A percentile compares a stretch with the other conserved stretches of the same genome.
phyloP scores from a whole-genome alignment of 192 early-diverging fungal genomes.

The Nowakowskiella sp. region DNA sequence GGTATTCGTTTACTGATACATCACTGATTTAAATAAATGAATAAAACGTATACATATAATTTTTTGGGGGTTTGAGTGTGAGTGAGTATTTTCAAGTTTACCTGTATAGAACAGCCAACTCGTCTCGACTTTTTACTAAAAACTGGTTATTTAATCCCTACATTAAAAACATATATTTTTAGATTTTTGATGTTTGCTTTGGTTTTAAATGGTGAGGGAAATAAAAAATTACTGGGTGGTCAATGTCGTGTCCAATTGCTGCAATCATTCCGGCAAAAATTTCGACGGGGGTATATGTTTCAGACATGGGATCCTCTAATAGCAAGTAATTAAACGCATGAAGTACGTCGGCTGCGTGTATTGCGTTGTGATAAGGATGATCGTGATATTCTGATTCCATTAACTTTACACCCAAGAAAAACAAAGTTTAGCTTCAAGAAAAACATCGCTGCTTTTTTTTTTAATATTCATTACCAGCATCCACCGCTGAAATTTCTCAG shows the following conservation, averaged over 20 bases:
- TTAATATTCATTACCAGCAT: conserved; percentile 25
- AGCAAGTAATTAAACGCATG: conserved; percentile 40
- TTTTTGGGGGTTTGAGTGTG: too few species aligned
- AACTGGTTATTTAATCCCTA: conserved; percentile 40
- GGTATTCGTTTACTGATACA: too few species aligned
- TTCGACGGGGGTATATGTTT: conserved; percentile 28
- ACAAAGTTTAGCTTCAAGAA: background rate
- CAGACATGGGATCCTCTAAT: conserved; percentile 18
- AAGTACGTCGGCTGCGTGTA: conserved; percentile 49
- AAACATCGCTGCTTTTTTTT: background rate
- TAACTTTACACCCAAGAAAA: conserved; percentile 10
- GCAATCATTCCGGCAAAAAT: conserved; percentile 28
- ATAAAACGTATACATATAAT: too few species aligned
- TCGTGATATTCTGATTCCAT: conserved; percentile 41
- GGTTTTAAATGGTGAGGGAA: background rate
- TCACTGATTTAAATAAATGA: too few species aligned
- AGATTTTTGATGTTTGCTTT: background rate
- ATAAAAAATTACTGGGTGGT: conserved; percentile 38
- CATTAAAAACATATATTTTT: background rate
- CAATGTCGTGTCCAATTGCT: conserved; percentile 46
- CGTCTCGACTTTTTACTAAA: conserved; percentile 37
- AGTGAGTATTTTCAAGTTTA: too few species aligned
- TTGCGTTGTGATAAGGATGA: conserved; percentile 49
- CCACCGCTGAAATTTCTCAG: conserved; percentile 33
- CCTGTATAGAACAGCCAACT: conserved; percentile 36